Percentiles rank a stretch among this genome's conserved stretches.
Conservation (phyloP, 179 eudicot species). For the Carnegiea gigantea region DNA sequence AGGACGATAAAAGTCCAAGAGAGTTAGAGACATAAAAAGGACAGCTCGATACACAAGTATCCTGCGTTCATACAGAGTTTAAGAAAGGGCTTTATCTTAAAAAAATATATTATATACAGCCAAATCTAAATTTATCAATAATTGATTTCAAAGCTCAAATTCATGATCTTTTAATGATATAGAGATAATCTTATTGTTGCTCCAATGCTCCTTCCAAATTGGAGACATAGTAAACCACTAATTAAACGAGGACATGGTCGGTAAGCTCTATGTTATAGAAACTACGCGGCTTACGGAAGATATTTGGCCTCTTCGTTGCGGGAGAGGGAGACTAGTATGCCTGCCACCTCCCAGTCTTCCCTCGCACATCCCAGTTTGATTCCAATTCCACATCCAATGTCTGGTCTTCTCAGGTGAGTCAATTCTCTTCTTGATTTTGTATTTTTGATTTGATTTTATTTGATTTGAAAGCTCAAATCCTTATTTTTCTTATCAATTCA, state of each 20-base stretch:
- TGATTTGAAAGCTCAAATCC: slow-evolving; percentile 3
- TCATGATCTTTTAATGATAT: too few relatives aligned
- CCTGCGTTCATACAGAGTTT: too few relatives aligned
- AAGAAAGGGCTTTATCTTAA: too few relatives aligned
- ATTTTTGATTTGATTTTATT: background rate
- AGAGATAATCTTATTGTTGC: too few relatives aligned
- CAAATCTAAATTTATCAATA: too few relatives aligned
- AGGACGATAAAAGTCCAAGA: too few relatives aligned
- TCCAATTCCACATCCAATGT: background rate
- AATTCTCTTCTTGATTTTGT: background rate
- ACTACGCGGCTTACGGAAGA: background rate
- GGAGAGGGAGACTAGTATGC: background rate
- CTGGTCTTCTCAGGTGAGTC: slow-evolving; percentile 8
- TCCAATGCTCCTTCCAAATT: too few relatives aligned
- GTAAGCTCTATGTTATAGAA: background rate
- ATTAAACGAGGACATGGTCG: background rate
- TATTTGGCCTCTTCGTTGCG: slow-evolving; percentile 1
- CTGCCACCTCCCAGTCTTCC: background rate
- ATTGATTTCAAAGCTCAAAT: too few relatives aligned
- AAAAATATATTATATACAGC: too few relatives aligned
- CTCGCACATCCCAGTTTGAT: background rate
- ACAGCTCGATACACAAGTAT: too few relatives aligned
- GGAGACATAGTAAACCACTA: too few relatives aligned
- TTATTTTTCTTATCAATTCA: background rate
- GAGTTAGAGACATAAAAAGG: too few relatives aligned